A percentile compares a stretch with the other conserved stretches of the same genome.
Conservation (phyloP, 73 alveolate species). For the Urostyla sp. region DNA sequence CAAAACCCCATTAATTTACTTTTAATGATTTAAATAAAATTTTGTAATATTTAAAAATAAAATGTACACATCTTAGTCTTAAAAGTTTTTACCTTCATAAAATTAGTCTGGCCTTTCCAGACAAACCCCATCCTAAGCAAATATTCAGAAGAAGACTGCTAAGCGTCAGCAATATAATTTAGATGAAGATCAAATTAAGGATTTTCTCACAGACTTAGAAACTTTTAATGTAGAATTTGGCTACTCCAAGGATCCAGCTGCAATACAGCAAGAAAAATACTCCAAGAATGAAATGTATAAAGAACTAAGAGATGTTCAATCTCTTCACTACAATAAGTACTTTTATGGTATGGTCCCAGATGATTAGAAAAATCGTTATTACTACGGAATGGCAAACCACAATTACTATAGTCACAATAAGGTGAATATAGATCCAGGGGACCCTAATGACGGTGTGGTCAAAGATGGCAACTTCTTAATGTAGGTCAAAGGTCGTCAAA, state of each 20-base stretch:
- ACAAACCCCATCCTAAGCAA: too few species aligned
- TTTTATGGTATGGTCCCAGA: constrained; percentile 46
- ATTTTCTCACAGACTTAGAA: constrained; percentile 5
- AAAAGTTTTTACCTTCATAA: too few species aligned
- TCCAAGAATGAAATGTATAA: constrained; percentile 32
- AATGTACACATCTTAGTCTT: too few species aligned
- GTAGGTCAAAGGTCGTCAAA: constrained; percentile 26
- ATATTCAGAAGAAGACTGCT: too few species aligned
- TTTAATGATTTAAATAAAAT: too few species aligned
- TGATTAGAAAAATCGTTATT: constrained; percentile 34
- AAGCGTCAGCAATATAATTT: too few species aligned
- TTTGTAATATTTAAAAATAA: too few species aligned
- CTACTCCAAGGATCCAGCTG: constrained; percentile 28
- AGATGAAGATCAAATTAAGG: constrained; percentile 4
- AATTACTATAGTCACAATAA: constrained; percentile 21
- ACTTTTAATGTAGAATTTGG: constrained; percentile 27
- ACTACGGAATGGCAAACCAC: constrained; percentile 34
- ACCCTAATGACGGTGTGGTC: constrained; percentile 22
- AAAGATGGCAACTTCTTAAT: constrained; percentile 34
- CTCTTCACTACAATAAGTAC: constrained; percentile 29
- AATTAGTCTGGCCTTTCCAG: too few species aligned
- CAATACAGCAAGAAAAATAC: constrained; percentile 4
- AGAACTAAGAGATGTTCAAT: constrained; percentile 39
- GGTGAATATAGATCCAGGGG: constrained; percentile 19
- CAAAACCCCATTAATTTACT: too few species aligned